These are phyloP conservation scores for Trametes maxima DNA, from an alignment of 768 basidiomycete genomes.

Conservation along the genomic window DNA sequence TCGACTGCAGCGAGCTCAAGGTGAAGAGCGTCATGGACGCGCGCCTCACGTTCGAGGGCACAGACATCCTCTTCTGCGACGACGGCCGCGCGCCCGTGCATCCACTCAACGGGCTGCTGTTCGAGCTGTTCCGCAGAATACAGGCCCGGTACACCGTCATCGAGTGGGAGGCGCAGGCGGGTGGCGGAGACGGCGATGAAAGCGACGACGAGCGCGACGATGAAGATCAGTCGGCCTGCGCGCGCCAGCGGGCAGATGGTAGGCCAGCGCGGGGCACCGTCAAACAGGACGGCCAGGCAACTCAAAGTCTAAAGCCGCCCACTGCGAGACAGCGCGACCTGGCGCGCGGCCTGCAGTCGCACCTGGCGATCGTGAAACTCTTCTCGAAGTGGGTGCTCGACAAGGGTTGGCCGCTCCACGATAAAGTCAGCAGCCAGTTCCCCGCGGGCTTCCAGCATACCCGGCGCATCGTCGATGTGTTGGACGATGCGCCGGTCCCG, in stretches of 20 bases:
- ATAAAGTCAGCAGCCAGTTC: background rate
- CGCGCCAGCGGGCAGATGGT: too few species aligned
- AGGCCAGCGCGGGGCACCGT: too few species aligned
- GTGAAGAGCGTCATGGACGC: background rate
- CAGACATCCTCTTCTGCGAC: background rate
- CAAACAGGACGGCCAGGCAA: background rate
- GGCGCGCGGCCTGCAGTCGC: background rate
- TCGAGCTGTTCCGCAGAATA: background rate
- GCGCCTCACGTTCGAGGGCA: background rate
- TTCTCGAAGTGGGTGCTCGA: slow-evolving; percentile 2
- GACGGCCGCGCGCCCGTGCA: background rate
- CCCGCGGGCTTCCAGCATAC: background rate
- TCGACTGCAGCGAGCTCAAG: background rate
- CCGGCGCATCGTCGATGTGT: background rate
- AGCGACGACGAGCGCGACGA: background rate
- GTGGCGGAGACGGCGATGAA: background rate
- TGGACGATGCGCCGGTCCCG: background rate
- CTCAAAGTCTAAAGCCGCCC: background rate
- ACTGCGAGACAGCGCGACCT: background rate
- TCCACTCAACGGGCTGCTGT: slow-evolving; percentile 1
- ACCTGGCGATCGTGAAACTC: background rate
- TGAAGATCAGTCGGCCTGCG: too few species aligned
- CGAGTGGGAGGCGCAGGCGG: background rate
- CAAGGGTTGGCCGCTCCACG: background rate
- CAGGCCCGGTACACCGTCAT: slow-evolving; percentile 1